A percentile compares a stretch with the other conserved stretches of the same genome.
Conservation (phyloP, 768 basidiomycete genomes). For the Suillus lakei region DNA sequence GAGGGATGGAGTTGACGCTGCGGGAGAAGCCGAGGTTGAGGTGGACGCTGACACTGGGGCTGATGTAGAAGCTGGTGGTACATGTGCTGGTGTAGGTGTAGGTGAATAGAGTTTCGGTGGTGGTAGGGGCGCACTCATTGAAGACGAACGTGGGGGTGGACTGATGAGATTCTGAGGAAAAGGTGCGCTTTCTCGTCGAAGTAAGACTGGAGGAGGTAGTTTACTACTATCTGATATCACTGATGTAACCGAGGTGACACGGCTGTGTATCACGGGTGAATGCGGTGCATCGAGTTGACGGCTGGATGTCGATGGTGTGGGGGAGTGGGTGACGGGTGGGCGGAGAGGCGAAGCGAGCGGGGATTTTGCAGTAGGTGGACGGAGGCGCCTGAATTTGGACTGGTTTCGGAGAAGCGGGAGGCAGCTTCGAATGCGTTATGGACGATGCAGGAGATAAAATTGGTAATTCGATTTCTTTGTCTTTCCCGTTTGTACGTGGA, state of each 20-base stretch:
- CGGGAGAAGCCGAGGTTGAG: conserved; percentile 22
- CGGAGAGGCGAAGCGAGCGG: conserved; percentile 39
- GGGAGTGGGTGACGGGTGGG: conserved; percentile 26
- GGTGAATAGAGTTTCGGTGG: conserved; percentile 19
- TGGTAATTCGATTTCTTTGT: conserved; percentile 10
- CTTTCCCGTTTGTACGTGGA: conserved; percentile 14
- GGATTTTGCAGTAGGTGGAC: conserved; percentile 25
- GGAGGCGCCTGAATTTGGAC: conserved; percentile 58
- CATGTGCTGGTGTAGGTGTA: neutral
- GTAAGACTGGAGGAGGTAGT: neutral
- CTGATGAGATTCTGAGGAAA: conserved; percentile 10
- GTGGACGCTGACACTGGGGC: conserved; percentile 13
- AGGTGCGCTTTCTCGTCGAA: neutral
- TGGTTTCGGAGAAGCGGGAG: conserved; percentile 20
- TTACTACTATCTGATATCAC: conserved; percentile 6
- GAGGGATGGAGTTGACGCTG: conserved; percentile 18
- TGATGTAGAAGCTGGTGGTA: conserved; percentile 15
- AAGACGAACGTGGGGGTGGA: conserved; percentile 15
- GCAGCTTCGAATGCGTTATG: conserved; percentile 13
- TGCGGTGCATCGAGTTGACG: conserved; percentile 34
- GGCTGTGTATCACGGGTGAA: conserved; percentile 30
- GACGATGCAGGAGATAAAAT: conserved; percentile 12
- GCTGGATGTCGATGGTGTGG: conserved; percentile 23
- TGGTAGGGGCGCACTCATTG: conserved; percentile 17
- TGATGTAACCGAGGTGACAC: conserved; percentile 38